Conservation (phyloP, 176 grass and related monocot genomes). For the Hordeum marinum region DNA sequence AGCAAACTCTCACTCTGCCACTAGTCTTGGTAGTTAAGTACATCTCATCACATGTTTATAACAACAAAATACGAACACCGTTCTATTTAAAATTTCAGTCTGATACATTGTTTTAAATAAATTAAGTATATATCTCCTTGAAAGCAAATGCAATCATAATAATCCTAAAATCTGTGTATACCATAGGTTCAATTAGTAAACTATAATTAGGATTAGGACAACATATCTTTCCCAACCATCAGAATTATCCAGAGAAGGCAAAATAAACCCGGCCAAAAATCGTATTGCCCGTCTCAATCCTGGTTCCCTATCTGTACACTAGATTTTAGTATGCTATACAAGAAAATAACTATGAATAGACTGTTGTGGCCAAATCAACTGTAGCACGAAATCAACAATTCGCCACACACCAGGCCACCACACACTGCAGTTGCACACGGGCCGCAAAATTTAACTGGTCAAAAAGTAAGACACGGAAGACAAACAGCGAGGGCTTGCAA, state of each 20-base stretch:
- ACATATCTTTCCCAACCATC: background rate
- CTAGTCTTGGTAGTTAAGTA: background rate
- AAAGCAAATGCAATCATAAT: slow-evolving; percentile 7
- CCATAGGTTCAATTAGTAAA: background rate
- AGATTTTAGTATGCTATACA: background rate
- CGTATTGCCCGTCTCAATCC: background rate
- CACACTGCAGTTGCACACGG: background rate
- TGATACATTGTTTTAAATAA: background rate
- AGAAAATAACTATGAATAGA: background rate
- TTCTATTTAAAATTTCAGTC: background rate
- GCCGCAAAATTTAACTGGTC: background rate
- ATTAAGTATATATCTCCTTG: background rate
- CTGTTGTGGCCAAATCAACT: background rate
- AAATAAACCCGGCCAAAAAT: background rate
- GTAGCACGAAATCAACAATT: background rate
- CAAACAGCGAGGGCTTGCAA: background rate
- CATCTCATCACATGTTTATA: background rate
- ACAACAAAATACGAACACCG: background rate
- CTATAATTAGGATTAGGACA: background rate
- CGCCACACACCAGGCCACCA: background rate
- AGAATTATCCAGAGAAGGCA: background rate
- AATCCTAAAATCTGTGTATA: background rate
- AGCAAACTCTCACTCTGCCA: background rate
- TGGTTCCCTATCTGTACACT: background rate
- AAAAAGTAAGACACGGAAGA: background rate